These are phyloP conservation scores for Collybia sordida DNA, from an alignment of 768 basidiomycete genomes.

Conservation along the genomic window DNA sequence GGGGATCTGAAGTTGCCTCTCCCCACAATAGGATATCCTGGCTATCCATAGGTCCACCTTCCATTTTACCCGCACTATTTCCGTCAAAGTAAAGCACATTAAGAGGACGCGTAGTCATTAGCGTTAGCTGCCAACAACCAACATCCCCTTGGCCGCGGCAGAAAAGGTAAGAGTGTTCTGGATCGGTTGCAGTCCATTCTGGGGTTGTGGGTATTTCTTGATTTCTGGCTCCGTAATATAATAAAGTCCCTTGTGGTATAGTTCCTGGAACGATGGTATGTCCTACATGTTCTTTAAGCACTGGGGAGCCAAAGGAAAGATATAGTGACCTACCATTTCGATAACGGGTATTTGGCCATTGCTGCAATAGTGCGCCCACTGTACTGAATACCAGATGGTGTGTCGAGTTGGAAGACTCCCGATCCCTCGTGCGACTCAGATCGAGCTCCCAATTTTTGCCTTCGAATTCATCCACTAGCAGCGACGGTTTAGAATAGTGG, in stretches of 20 bases:
- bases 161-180: conserved; percentile 40
- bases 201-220: conserved; percentile 23
- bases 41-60: conserved; percentile 3
- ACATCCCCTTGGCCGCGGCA: conserved; percentile 19
- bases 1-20: conserved; percentile 9
- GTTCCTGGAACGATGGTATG: too few relatives aligned
- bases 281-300: conserved; percentile 1
- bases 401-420: conserved; percentile 11
- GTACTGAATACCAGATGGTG: conserved; percentile 33
- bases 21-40: not conserved
- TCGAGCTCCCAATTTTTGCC: too few relatives aligned
- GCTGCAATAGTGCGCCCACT: conserved; percentile 31
- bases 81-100: conserved; percentile 55
- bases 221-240: conserved; percentile 33
- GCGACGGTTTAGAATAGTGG: too few relatives aligned
- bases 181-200: conserved; percentile 39
- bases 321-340: conserved; percentile 31
- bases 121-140: conserved; percentile 41
- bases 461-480: too few relatives aligned
- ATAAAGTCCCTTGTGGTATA: conserved; percentile 25
- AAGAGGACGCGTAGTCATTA: conserved; percentile 35
- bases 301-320: too few relatives aligned
- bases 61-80: conserved; percentile 43
- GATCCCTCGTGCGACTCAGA: too few relatives aligned
- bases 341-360: conserved; percentile 36